A percentile compares a stretch with the other conserved stretches of the same genome.
Evolutionary conservation across 345 rosid genomes (phyloP).

Genomic region (Moricandia moricandioides): DNA sequence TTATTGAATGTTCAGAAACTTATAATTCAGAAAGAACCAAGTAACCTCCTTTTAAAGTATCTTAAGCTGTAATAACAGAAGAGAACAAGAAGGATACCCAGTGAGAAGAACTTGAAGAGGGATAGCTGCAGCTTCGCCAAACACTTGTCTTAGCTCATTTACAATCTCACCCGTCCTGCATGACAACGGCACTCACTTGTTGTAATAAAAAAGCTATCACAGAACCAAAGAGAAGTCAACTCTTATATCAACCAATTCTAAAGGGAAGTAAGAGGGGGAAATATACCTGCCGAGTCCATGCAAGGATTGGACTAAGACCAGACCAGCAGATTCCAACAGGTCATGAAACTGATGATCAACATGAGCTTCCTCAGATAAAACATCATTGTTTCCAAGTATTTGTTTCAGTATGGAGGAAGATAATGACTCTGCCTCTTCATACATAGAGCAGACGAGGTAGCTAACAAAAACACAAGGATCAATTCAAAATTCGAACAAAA

Average conservation of each 20-base stretch:
- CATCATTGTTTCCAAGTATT: constrained; percentile 2
- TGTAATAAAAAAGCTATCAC: neutral
- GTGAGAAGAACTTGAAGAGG: constrained; percentile 73
- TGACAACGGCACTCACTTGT: neutral
- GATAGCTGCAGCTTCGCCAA: constrained; percentile 47
- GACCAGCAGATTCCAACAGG: constrained; percentile 64
- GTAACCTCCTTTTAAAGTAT: neutral
- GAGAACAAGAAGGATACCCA: constrained; percentile 42
- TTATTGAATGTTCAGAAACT: neutral
- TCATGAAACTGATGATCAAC: constrained; percentile 42
- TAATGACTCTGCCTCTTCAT: constrained; percentile 63
- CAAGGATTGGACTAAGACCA: constrained; percentile 83
- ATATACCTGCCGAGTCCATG: constrained; percentile 57
- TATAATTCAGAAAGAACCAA: neutral
- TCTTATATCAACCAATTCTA: neutral
- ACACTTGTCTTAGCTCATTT: constrained; percentile 53
- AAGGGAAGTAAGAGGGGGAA: no score
- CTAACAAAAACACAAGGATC: constrained; percentile 33
- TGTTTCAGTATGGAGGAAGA: constrained; percentile 54
- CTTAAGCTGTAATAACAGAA: neutral
- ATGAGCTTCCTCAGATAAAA: constrained; percentile 7
- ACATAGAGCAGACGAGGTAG: constrained; percentile 73
- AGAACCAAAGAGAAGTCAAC: constrained; percentile 2
- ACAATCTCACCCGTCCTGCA: constrained; percentile 66
- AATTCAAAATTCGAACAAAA: neutral